A percentile compares a stretch with the other conserved stretches of the same genome.
phyloP scores from a whole-genome alignment of 768 basidiomycete species.

The Lactarius sp. region DNA sequence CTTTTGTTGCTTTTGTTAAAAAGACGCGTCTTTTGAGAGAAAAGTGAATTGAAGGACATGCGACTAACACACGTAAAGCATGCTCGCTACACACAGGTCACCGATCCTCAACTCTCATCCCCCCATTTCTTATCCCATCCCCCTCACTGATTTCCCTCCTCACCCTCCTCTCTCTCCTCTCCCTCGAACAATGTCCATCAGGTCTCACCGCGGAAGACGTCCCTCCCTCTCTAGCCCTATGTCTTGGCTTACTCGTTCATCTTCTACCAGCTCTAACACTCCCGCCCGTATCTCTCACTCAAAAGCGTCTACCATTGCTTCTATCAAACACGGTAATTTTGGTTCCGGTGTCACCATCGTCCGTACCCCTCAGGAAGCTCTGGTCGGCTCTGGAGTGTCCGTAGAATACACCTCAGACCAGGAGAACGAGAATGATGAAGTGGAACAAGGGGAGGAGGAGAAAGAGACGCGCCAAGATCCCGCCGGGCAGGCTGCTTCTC shows the following conservation, averaged over 20 bases:
- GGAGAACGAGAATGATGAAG: constrained; percentile 5
- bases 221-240: constrained; percentile 40
- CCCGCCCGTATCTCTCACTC: constrained; percentile 44
- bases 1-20: constrained; percentile 2
- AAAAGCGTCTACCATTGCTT: constrained; percentile 33
- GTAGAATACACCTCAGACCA: constrained; percentile 12
- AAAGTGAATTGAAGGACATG: not conserved
- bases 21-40: not conserved
- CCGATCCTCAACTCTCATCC: constrained; percentile 6
- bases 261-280: constrained; percentile 32
- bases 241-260: constrained; percentile 40
- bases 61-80: constrained; percentile 6
- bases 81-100: constrained; percentile 15
- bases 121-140: constrained; percentile 19
- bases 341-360: constrained; percentile 75
- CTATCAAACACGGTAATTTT: constrained; percentile 43
- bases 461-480: constrained; percentile 5
- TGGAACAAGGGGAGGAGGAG: not conserved
- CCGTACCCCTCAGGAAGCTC: constrained; percentile 74
- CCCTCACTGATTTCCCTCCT: constrained; percentile 8
- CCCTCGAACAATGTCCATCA: constrained; percentile 23
- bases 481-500: not conserved
- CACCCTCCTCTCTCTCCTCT: constrained; percentile 6
- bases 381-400: constrained; percentile 36
- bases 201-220: constrained; percentile 31